These are phyloP conservation scores for Leptographium lundbergii DNA, from an alignment of 2,329 filamentous ascomycete species.

Conservation along the genomic window DNA sequence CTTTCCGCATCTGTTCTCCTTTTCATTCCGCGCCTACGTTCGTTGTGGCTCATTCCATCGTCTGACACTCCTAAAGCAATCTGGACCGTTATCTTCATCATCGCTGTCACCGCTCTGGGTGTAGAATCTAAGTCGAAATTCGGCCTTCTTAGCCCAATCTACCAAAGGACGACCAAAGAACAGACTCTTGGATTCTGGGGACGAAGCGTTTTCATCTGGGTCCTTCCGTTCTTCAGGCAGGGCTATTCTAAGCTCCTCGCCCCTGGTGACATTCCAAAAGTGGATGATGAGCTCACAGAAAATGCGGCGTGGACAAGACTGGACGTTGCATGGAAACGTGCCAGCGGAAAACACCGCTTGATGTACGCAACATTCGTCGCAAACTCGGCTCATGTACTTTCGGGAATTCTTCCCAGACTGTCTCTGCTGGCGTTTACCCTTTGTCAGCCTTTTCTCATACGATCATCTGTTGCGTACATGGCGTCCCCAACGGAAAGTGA, in stretches of 20 bases:
- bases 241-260: background rate
- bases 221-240: background rate
- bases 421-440: conserved; percentile 17
- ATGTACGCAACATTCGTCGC: background rate
- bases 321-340: background rate
- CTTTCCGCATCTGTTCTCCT: background rate
- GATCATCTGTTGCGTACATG: conserved; percentile 17
- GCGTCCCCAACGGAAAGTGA: conserved; percentile 8
- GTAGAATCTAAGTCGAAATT: background rate
- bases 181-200: background rate
- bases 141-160: background rate
- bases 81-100: background rate
- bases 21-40: background rate
- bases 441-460: conserved; percentile 20
- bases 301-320: background rate
- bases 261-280: background rate
- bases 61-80: background rate
- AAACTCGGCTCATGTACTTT: background rate
- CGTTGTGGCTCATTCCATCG: background rate
- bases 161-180: background rate
- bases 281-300: background rate
- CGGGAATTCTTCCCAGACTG: conserved; percentile 13
- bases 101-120: background rate
- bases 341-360: background rate
- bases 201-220: background rate